Base-by-base conservation (phyloP, 2,329 filamentous ascomycete species). In the Colletotrichum truncatum region DNA sequence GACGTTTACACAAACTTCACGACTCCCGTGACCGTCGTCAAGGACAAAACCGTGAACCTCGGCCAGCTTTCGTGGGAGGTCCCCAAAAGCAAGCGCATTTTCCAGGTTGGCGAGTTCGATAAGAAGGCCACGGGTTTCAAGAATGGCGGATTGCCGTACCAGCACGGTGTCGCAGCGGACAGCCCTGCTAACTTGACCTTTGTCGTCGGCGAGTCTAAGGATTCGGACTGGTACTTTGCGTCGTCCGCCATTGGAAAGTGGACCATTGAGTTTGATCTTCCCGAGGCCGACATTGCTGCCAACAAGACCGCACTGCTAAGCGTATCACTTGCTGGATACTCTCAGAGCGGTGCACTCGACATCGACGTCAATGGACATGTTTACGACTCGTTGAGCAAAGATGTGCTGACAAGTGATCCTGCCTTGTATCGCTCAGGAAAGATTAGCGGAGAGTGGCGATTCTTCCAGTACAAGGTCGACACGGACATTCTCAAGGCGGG, bases 21-120 rank as follows among this genome's bases (percentile, higher is more conserved):
- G 0, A 65, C 73, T 23, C 80, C 80, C 2, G 25, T 61, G 68
- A 82, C 28, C 2, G 72, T 82, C 8, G 57, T 68, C 6, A 67
- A 75, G 2, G 71, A 72, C 4, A 74, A 48, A 38, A 61, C 61
- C 1, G 49, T n/a, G 14, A 30, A 65, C 21, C 61, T 67, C 9
- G 61, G 61, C 6, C 38, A 32, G 23, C 49, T 65, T n/a, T 39
- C 26, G 11, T 67, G 65, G 65, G 21, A 30, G 14, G 38, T 67
- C 0, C 43, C 52, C 4, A n/a, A 14, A 8, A 38, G 61, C 14
- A 61, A 60, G 54, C 77, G 32, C 10, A 77, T 84, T 30, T 84
- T 81, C 72, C 81, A 81, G 58, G 74, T 84, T 41, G 81, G 82
- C 18, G 76, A 74, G 12, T 77, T 84, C 21, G 81, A 84, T 63